Conservation (phyloP, 1,284 basidiomycete species). For the Boletellus dicymbophilus region DNA sequence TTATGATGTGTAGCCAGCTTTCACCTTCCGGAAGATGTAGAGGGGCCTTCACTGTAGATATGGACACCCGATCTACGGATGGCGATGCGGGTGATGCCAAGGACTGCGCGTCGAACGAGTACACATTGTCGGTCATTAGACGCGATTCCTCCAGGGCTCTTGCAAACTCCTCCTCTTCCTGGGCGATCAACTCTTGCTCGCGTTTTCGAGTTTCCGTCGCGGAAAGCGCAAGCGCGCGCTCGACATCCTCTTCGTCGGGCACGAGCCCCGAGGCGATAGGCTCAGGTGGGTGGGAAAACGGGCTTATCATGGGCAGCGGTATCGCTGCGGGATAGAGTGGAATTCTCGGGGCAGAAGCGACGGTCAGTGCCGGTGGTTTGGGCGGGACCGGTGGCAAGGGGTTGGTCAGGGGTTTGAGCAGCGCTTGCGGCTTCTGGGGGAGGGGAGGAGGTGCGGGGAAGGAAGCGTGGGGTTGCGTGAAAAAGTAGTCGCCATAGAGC, state of each 20-base stretch:
- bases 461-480: constrained; percentile 13
- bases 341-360: constrained; percentile 20
- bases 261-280: background rate
- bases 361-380: constrained; percentile 27
- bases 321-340: constrained; percentile 36
- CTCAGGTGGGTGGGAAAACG: constrained; percentile 16
- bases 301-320: constrained; percentile 19
- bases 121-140: constrained; percentile 22
- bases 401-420: constrained; percentile 21
- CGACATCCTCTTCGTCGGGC: constrained; percentile 35
- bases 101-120: constrained; percentile 19
- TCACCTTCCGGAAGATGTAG: constrained; percentile 28
- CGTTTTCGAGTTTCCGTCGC: constrained; percentile 46
- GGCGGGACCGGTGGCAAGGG: constrained; percentile 33
- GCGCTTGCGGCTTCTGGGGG: constrained; percentile 33
- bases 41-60: constrained; percentile 14
- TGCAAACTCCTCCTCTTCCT: constrained; percentile 69
- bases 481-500: constrained; percentile 34
- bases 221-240: constrained; percentile 52
- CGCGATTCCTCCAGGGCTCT: constrained; percentile 64
- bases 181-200: constrained; percentile 31
- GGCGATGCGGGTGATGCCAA: constrained; percentile 5
- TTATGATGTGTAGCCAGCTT: constrained; percentile 35
- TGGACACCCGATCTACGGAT: constrained; percentile 18
- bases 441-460: constrained; percentile 34